phyloP scores from a whole-genome alignment of 169 alveolate species.

The Plasmodium relictum region DNA sequence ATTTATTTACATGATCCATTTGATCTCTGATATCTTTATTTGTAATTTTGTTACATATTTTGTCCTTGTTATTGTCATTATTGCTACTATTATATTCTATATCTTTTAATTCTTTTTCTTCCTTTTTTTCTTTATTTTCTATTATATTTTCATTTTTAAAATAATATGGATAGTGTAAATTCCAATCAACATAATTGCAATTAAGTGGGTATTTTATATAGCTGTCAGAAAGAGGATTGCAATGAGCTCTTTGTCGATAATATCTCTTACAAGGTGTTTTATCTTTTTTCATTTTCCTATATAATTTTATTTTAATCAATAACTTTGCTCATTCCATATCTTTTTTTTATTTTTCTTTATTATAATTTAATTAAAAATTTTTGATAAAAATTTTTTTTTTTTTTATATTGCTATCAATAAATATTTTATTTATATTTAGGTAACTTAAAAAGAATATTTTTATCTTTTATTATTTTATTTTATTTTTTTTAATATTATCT shows the following conservation, averaged over 20 bases:
- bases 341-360: constrained; percentile 5
- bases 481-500: no score
- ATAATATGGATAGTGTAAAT: constrained; percentile 82
- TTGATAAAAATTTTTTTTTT: no score
- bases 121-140: constrained; percentile 11
- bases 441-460: no score
- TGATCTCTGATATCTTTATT: neutral
- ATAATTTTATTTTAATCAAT: neutral
- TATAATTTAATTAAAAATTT: neutral
- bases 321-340: neutral
- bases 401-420: no score
- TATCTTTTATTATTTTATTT: no score
- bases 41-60: neutral
- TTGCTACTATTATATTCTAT: neutral
- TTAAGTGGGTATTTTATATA: constrained; percentile 85
- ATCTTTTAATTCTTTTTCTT: neutral
- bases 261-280: constrained; percentile 53
- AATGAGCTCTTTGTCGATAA: constrained; percentile 81
- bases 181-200: constrained; percentile 88
- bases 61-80: constrained; percentile 7
- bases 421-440: no score
- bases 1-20: constrained; percentile 5
- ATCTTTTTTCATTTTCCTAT: constrained; percentile 27
- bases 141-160: neutral
- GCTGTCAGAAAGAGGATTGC: constrained; percentile 91